phyloP scores from a whole-genome alignment of 305 asterid genomes.

The Striga hermonthica region DNA sequence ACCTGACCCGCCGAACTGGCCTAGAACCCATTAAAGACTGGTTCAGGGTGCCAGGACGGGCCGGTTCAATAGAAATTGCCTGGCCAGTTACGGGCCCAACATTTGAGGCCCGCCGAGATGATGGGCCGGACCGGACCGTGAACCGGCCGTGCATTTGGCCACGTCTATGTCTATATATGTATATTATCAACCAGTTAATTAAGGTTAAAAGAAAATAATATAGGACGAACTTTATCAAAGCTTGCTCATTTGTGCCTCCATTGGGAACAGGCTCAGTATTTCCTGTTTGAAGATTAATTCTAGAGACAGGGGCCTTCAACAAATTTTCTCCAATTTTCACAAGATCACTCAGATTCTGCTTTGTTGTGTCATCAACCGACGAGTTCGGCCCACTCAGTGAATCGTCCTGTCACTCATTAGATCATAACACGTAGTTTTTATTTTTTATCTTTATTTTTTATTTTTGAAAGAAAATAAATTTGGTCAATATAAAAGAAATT shows the following conservation, averaged over 20 bases:
- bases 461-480: not conserved
- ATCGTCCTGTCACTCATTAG: constrained; percentile 39
- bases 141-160: too few species aligned
- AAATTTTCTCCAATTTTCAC: constrained; percentile 41
- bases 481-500: not conserved
- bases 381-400: constrained; percentile 37
- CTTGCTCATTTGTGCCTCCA: constrained; percentile 51
- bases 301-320: constrained; percentile 37
- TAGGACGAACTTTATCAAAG: constrained; percentile 38
- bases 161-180: too few species aligned
- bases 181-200: not conserved
- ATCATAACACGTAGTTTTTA: too few species aligned
- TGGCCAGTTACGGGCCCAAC: too few species aligned
- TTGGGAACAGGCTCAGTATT: constrained; percentile 32
- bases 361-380: constrained; percentile 38
- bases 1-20: too few species aligned
- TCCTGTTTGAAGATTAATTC: constrained; percentile 50
- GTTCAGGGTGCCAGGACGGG: too few species aligned
- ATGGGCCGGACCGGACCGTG: too few species aligned
- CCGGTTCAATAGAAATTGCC: too few species aligned
- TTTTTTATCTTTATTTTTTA: too few species aligned
- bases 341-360: constrained; percentile 43
- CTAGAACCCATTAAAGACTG: too few species aligned
- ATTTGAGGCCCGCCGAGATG: too few species aligned
- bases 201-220: not conserved